Evolutionary conservation across 768 basidiomycete genomes (phyloP), one percentile per base, ranked within the genome.

Genomic region (Pleurotus platypus): DNA sequence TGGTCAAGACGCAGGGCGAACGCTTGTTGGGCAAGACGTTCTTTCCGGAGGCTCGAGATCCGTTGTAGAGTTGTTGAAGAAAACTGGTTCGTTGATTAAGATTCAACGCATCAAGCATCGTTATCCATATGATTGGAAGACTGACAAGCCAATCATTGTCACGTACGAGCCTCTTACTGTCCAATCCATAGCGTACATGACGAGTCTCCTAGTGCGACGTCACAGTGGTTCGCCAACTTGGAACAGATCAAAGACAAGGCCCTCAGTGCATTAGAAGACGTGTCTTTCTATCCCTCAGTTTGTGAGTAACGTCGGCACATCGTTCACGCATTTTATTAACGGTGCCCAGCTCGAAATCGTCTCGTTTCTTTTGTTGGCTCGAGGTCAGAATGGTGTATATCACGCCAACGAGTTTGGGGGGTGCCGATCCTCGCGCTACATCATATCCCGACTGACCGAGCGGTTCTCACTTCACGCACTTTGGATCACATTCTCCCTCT

Each of bases 381-480:
- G 0, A 91, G 96, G 9, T 93, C 94, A 0, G 96, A 99, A 73
- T 99, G 96, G 96, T 99, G 96, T 66, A 98, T 99, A 56, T 98
- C 96, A 40, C 88, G 96, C 5, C 96, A 99, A 66, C 88, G 96
- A 27, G 89, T 90, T 16, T 99, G 96, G 96, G 96, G 96, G 16
- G 92, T 97, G 1, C 96, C 96, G 4, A 98, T 99, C 58, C 96
- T 95, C 2, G 87, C 91, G 2, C 72, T 99, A 2, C 81, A 93
- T 65, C 84, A 89, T 65, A 67, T 77, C 5, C 72, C 77, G 9
- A 84, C 84, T 7, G 85, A 84, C 56, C 73, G 76, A 27, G 82
- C 89, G 4, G 69, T 91, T 45, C 84, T 98, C 49, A 81, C 85
- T 56, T 60, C 76, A 1, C 74, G 76, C 5, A 86, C 86, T 1